Base-by-base conservation (phyloP, 2,329 filamentous ascomycete genomes). In the Akanthomyces muscarius region DNA sequence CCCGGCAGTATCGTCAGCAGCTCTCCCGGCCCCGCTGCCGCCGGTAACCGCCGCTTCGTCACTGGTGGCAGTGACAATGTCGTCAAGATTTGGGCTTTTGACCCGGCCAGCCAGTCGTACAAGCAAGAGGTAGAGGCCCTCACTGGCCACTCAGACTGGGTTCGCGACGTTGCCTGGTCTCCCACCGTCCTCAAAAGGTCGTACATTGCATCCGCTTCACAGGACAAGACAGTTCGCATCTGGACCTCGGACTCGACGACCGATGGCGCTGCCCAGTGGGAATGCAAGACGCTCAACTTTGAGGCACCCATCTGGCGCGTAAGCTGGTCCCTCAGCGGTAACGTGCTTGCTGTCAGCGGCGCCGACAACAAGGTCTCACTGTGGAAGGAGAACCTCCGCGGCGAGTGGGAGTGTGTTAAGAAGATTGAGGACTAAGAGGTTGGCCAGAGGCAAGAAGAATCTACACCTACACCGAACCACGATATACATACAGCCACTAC, bases 361-460 rank as follows among this genome's bases (percentile, higher is more conserved):
- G 91, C 90, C 30, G 94, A 99, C 78, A 99, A 99, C 82, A 93
- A 96, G 80, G 93, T 99, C 62, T 96, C 89, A 61, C 78, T 99
- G 75, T 99, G 94, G 94, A 99, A 98, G 84, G 95, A 99, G 84
- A 96, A 96, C 75, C 81, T 99, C 70, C 90, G 90, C 74, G 95
- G 95, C 62, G 91, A 96, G 73, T 99, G 95, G 95, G 93, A 98
- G 78, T 91, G 90, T 71, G 91, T 98, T 68, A 97, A 97, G 85
- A 92, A 91, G 64, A 93, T 99, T 74, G 94, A 97, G 76, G 92
- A 96, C 79, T 96, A 82, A 72, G 66, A 16, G 18, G 28, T 21
- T 36, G 5, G 28, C 25, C 25, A 23, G 18, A 61, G 18, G 33
- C 36, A 36, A 45, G 38, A 23, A 41, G 6, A n/a, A n/a, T 13